Evolutionary conservation across 306 rosid genomes (phyloP), one percentile per base, ranked within the genome.

Genomic region (Coriaria nepalensis): DNA sequence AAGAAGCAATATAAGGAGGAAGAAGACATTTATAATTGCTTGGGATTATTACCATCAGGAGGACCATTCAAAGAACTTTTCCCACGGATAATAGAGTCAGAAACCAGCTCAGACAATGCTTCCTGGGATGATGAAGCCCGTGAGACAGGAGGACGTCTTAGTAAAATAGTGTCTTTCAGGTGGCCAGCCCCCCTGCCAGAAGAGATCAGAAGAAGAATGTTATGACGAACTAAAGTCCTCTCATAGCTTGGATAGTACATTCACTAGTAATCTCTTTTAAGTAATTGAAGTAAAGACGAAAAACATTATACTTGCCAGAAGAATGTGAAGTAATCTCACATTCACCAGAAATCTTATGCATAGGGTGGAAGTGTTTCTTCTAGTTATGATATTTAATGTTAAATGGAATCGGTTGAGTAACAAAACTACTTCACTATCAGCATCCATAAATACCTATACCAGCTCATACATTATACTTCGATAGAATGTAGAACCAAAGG

Each of bases 131-230:
- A 60, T 5, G 68, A 53, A 37, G 54, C 50, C 4, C 68, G 74
- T 0, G 83, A 13, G 34, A 68, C 66, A 7, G 79, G 65, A 54
- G 83, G 79, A 9, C 83, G 83, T 52, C 78, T 76, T 53, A 68
- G 52, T 37, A 72, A 60, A 55, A 49, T 56, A 59, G 32, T 72
- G 6, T 72, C 83, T 65, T 65, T 76, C 39, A 41, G 13, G 50
- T 54, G 56, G 53, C 59, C 55, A 3, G 70, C 45, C 40, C 52
- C 54, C 68, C 83, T 72, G 61, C 51, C 33, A 64, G 10, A 53
- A 41, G 41, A 37, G 3, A 6, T 41, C 11, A 12, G 52, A 41
- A 45, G 34, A 43, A 32, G 11, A 44, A 15, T 9, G 4, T 20
- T 20, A 20, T 1, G 29, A 20, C 29, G 29, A 20, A 20, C 29